These are phyloP conservation scores for Epichloe sibirici DNA, from an alignment of 2,329 filamentous ascomycete species.

Conservation along the genomic window DNA sequence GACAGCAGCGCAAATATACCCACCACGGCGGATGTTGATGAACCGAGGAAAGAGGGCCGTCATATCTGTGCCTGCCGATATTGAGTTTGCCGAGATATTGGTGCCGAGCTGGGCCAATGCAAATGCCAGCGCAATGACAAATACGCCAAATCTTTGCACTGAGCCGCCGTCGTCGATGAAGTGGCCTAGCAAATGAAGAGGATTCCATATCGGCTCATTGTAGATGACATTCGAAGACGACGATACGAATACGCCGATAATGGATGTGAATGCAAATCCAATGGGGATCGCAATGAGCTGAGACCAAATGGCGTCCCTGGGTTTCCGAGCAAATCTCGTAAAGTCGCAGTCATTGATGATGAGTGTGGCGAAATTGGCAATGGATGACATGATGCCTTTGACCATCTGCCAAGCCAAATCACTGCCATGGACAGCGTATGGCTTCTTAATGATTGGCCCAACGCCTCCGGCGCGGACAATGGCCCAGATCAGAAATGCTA, in stretches of 20 bases:
- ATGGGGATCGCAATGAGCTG: conserved; percentile 64
- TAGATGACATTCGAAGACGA: conserved; percentile 61
- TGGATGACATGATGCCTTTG: conserved; percentile 75
- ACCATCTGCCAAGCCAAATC: conserved; percentile 71
- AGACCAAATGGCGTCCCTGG: conserved; percentile 65
- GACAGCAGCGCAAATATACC: conserved; percentile 70
- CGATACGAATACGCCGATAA: conserved; percentile 71
- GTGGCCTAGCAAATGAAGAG: conserved; percentile 50
- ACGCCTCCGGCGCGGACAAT: conserved; percentile 70
- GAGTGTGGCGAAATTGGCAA: conserved; percentile 82
- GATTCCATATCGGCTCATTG: conserved; percentile 58
- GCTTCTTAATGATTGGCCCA: conserved; percentile 68
- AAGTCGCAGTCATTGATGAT: conserved; percentile 80
- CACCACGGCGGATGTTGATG: conserved; percentile 75
- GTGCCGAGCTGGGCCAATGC: conserved; percentile 73
- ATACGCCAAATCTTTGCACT: conserved; percentile 60
- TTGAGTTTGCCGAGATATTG: conserved; percentile 78
- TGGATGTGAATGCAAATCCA: conserved; percentile 66
- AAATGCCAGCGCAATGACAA: conserved; percentile 59
- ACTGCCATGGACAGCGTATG: conserved; percentile 49
- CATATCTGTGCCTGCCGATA: conserved; percentile 74
- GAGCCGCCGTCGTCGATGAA: conserved; percentile 60
- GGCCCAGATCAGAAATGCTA: conserved; percentile 82
- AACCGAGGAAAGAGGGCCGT: conserved; percentile 68
- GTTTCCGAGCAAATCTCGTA: conserved; percentile 67